phyloP scores from a whole-genome alignment of 768 basidiomycete species.

The Sporobolomyces pararoseus region DNA sequence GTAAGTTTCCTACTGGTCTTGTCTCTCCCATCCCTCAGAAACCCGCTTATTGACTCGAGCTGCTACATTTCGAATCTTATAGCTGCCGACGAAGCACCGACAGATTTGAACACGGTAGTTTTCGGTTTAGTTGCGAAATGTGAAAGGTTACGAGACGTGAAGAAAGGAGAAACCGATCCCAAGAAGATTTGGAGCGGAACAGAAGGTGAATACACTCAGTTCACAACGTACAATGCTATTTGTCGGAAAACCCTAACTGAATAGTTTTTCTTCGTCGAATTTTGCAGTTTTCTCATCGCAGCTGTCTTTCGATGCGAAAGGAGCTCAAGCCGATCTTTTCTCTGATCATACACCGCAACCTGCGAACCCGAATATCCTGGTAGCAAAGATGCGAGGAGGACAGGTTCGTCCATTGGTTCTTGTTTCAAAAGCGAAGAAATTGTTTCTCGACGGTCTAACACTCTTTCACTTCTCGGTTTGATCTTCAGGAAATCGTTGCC shows the following conservation, averaged over 20 bases:
- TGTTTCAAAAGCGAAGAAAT: neutral
- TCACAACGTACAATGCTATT: too few species aligned
- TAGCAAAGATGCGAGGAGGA: conserved; percentile 87
- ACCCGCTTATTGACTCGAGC: neutral
- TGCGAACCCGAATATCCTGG: conserved; percentile 74
- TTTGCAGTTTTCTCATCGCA: conserved; percentile 47
- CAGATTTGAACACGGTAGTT: conserved; percentile 86
- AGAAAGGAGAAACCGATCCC: conserved; percentile 59
- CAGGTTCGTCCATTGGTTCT: conserved; percentile 54
- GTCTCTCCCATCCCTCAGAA: neutral
- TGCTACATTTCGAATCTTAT: neutral
- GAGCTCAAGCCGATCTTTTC: conserved; percentile 69
- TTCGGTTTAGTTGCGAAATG: conserved; percentile 71
- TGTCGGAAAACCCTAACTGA: neutral
- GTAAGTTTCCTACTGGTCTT: conserved; percentile 41
- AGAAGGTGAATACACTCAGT: conserved; percentile 49
- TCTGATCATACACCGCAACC: conserved; percentile 59
- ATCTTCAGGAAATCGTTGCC: conserved; percentile 63
- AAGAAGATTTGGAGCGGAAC: conserved; percentile 67
- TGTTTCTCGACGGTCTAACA: too few species aligned
- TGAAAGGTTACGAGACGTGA: conserved; percentile 55
- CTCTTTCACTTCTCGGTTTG: too few species aligned
- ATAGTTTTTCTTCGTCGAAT: neutral
- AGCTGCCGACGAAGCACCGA: conserved; percentile 59
- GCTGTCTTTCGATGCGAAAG: conserved; percentile 72